Percentiles rank a stretch among this genome's conserved stretches.
Evolutionary conservation across 148 eudicot species (phyloP).

Genomic region (Euryodendron excelsum): DNA sequence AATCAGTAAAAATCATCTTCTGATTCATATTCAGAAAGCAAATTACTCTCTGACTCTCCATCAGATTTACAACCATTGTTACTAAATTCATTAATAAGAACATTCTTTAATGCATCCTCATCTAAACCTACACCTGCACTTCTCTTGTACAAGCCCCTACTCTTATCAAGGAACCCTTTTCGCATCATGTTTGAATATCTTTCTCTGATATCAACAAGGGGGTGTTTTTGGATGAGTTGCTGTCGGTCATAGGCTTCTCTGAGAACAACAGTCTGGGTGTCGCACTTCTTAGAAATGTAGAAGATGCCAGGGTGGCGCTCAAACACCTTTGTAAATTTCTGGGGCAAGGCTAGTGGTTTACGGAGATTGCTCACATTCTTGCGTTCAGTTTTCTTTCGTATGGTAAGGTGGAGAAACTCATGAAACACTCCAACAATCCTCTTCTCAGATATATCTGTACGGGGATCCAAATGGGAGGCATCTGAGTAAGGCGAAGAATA

Average conservation of each 20-base stretch:
- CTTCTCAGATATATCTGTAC: conserved; percentile 89
- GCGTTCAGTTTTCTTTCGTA: conserved; percentile 66
- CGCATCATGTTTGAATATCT: conserved; percentile 54
- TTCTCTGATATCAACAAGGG: conserved; percentile 64
- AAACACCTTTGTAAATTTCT: conserved; percentile 88
- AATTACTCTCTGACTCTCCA: not conserved
- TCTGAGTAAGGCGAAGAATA: conserved; percentile 80
- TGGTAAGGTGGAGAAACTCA: conserved; percentile 78
- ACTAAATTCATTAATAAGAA: not conserved
- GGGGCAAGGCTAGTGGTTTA: conserved; percentile 67
- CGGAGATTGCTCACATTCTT: conserved; percentile 81
- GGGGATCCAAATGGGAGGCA: conserved; percentile 75
- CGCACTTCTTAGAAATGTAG: conserved; percentile 72
- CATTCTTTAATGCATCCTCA: conserved; percentile 5
- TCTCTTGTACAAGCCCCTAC: conserved; percentile 63
- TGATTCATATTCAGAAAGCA: not conserved
- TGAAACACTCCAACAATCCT: conserved; percentile 85
- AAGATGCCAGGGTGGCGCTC: conserved; percentile 95
- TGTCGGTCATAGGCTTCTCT: conserved; percentile 69
- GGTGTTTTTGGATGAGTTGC: conserved; percentile 63
- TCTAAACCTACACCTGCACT: conserved; percentile 9
- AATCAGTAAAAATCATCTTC: not conserved
- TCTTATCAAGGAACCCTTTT: conserved; percentile 68
- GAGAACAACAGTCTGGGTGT: conserved; percentile 72
- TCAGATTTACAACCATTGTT: conserved; percentile 1